These are phyloP conservation scores for Candida piceae DNA, from an alignment of 805 yeast genomes.

Conservation along the genomic window DNA sequence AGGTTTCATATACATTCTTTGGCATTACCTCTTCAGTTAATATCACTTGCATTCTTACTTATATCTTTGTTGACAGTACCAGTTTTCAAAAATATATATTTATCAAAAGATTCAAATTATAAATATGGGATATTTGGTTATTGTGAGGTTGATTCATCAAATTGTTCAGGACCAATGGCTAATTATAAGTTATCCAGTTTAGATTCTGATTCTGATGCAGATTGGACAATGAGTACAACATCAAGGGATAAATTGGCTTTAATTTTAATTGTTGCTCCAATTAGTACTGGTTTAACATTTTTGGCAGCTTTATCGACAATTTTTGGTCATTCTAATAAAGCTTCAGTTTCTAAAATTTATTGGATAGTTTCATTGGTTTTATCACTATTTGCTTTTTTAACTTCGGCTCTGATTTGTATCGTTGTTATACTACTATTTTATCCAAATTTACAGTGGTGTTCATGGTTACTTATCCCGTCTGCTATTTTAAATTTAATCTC, in stretches of 20 bases:
- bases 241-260: constrained; percentile 51
- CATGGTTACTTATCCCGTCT: constrained; percentile 67
- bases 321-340: constrained; percentile 26
- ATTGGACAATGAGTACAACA: constrained; percentile 44
- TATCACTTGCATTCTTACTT: constrained; percentile 58
- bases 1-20: constrained; percentile 14
- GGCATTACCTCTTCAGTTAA: constrained; percentile 40
- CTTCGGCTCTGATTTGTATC: constrained; percentile 50
- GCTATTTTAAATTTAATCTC: constrained; percentile 52
- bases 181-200: constrained; percentile 33
- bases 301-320: constrained; percentile 35
- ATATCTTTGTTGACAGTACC: constrained; percentile 62
- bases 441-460: constrained; percentile 66
- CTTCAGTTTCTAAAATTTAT: constrained; percentile 18
- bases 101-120: constrained; percentile 42
- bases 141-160: constrained; percentile 32
- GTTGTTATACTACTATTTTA: constrained; percentile 52
- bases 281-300: constrained; percentile 61
- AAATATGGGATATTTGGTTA: constrained; percentile 67
- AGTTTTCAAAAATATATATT: constrained; percentile 39
- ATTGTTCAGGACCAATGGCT: constrained; percentile 33
- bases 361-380: constrained; percentile 42
- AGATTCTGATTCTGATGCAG: constrained; percentile 20
- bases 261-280: constrained; percentile 55
- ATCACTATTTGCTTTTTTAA: constrained; percentile 45